These are phyloP conservation scores for Yamadazyma philogaea DNA, from an alignment of 805 yeast species.

Conservation along the genomic window DNA sequence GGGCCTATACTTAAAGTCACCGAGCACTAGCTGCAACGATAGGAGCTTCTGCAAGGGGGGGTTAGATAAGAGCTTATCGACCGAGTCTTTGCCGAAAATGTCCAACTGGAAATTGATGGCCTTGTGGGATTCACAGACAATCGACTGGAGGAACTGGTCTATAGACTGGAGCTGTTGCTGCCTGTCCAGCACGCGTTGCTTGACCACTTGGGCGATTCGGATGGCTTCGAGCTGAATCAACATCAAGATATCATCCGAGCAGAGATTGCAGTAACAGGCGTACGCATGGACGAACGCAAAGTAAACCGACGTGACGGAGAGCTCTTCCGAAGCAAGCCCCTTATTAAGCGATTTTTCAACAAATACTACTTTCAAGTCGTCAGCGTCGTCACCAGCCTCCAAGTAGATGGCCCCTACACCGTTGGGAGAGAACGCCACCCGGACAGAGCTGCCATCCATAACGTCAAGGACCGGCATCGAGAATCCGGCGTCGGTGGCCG, in stretches of 20 bases:
- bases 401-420: slow-evolving; percentile 39
- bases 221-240: slow-evolving; percentile 49
- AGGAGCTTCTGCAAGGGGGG: slow-evolving; percentile 76
- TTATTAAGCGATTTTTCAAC: slow-evolving; percentile 16
- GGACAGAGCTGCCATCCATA: slow-evolving; percentile 22
- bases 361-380: slow-evolving; percentile 19
- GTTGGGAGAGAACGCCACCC: slow-evolving; percentile 50
- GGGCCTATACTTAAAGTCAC: slow-evolving; percentile 30
- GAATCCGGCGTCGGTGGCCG: slow-evolving; percentile 55
- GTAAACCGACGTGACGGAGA: slow-evolving; percentile 50
- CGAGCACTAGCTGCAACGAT: slow-evolving; percentile 65
- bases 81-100: slow-evolving; percentile 61
- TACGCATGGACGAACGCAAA: slow-evolving; percentile 66
- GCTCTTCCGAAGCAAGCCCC: slow-evolving; percentile 26
- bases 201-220: slow-evolving; percentile 16
- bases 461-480: slow-evolving; percentile 34
- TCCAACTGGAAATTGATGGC: slow-evolving; percentile 72
- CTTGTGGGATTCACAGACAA: slow-evolving; percentile 67
- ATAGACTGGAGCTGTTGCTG: slow-evolving; percentile 11
- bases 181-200: slow-evolving; percentile 15
- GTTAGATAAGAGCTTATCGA: slow-evolving; percentile 69
- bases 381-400: slow-evolving; percentile 12
- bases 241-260: slow-evolving; percentile 67
- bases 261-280: slow-evolving; percentile 64
- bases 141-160: slow-evolving; percentile 33